Evolutionary conservation across 2,329 filamentous ascomycete species (phyloP), one percentile per base, ranked within the genome.

Genomic region (Chaetomiaceae sp.): DNA sequence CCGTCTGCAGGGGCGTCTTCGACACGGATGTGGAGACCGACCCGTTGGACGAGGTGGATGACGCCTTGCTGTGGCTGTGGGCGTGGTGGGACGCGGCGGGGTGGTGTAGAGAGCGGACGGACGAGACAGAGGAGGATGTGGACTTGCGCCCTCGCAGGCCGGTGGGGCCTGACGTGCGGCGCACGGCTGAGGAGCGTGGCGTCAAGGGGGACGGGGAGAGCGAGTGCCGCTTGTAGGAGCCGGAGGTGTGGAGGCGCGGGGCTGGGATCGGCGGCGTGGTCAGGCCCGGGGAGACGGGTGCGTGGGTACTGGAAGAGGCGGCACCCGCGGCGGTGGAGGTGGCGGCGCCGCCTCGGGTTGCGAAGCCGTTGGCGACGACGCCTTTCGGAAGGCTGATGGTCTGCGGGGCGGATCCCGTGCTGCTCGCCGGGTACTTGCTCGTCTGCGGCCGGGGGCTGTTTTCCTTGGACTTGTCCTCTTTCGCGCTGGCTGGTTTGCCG

Each of bases 71-170:
- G 64, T 96, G 91, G 1, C 84, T 83, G 62, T 93, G 86, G 43
- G 84, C 82, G 54, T 88, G 84, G 45, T n/a, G n/a, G n/a, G n/a
- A n/a, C n/a, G n/a, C n/a, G n/a, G n/a, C n/a, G n/a, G 57, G 39
- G 56, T 90, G 87, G 59, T 91, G 89, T 61, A 97, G 88, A 36
- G 86, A 94, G 48, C 93, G 84, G 47, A 98, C 84, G 0, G 89
- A 95, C 1, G 89, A 96, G 14, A 98, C 83, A 0, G 90, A 97
- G 0, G 89, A 95, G 0, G 89, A 96, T 0, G 93, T 98, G 1
- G 91, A 97, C 64, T 97, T 97, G 50, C 93, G 81, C 30, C 93
- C 91, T 22, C 90, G 81, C 36, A 97, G 76, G 24, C 91, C 90
- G 35, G 78, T 80, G 4, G 88, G 76, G 34, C 90, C 90, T 5